Percentiles rank a stretch among this genome's conserved stretches.
phyloP scores from a whole-genome alignment of 805 yeast species.

The Candida chauliodis region DNA sequence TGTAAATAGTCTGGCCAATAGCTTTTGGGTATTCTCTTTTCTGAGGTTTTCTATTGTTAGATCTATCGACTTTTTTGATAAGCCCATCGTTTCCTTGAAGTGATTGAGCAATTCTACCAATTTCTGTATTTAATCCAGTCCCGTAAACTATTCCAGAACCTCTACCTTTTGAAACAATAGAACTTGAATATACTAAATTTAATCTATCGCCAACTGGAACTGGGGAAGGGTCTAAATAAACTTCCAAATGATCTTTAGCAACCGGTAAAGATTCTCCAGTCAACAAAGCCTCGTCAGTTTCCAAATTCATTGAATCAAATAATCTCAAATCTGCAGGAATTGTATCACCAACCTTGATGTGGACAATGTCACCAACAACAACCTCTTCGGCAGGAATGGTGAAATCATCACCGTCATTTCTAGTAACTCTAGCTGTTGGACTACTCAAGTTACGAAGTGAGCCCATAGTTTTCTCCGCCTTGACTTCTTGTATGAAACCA shows the following conservation, averaged over 20 bases:
- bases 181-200: constrained; percentile 33
- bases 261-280: constrained; percentile 40
- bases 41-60: constrained; percentile 31
- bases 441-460: constrained; percentile 45
- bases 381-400: constrained; percentile 40
- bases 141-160: constrained; percentile 37
- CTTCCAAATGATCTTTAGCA: constrained; percentile 27
- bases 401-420: constrained; percentile 34
- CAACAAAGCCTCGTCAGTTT: constrained; percentile 42
- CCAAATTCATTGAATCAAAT: constrained; percentile 31
- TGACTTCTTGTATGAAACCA: constrained; percentile 48
- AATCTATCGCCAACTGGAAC: constrained; percentile 35
- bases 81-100: constrained; percentile 21
- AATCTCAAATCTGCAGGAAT: constrained; percentile 43
- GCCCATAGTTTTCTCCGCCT: constrained; percentile 51
- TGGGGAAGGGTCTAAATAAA: constrained; percentile 37
- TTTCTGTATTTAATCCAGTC: constrained; percentile 39
- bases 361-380: constrained; percentile 44
- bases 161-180: constrained; percentile 41
- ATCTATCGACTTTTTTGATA: constrained; percentile 33
- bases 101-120: constrained; percentile 39
- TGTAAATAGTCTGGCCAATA: constrained; percentile 34
- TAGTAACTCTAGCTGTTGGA: constrained; percentile 43
- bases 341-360: constrained; percentile 39
- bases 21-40: constrained; percentile 35